A percentile compares a stretch with the other conserved stretches of the same genome.
Evolutionary conservation across 176 grass and related monocot species (phyloP).

Genomic region (Musa itinerans): DNA sequence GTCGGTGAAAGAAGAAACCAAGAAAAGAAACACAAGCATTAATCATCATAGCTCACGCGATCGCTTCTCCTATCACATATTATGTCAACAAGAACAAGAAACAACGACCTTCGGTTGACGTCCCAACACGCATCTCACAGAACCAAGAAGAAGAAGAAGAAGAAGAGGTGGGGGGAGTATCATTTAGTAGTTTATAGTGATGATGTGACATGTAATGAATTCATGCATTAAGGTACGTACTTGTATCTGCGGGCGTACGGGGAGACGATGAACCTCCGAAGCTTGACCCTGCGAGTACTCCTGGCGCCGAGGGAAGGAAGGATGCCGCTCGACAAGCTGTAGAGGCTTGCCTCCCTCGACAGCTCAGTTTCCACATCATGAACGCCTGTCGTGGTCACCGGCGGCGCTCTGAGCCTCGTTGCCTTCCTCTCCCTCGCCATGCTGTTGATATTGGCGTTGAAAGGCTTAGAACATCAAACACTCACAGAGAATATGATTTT

Average conservation of each 20-base stretch:
- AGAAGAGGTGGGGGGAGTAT: not conserved
- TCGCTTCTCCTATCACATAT: not conserved
- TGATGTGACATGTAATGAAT: not conserved
- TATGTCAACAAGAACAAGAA: too few relatives aligned
- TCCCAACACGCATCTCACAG: not conserved
- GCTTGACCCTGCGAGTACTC: slow-evolving; percentile 57
- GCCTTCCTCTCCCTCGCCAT: too few relatives aligned
- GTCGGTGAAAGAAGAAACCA: too few relatives aligned
- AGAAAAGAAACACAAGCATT: too few relatives aligned
- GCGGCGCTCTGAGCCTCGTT: too few relatives aligned
- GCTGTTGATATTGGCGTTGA: too few relatives aligned
- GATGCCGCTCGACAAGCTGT: not conserved
- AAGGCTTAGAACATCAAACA: too few relatives aligned
- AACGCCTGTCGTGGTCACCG: too few relatives aligned
- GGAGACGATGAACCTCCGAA: slow-evolving; percentile 45
- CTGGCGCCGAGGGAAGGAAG: slow-evolving; percentile 33
- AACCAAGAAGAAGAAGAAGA: not conserved
- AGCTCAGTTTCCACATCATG: too few relatives aligned
- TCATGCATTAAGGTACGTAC: slow-evolving; percentile 7
- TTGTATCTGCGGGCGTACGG: slow-evolving; percentile 72
- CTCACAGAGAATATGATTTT: too few relatives aligned
- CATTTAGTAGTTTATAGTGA: too few relatives aligned
- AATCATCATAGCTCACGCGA: too few relatives aligned
- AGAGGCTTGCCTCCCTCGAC: not conserved
- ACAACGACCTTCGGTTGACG: not conserved